phyloP scores from a whole-genome alignment of 352 stramenopile genomes.

The Phytopythium sindhum region DNA sequence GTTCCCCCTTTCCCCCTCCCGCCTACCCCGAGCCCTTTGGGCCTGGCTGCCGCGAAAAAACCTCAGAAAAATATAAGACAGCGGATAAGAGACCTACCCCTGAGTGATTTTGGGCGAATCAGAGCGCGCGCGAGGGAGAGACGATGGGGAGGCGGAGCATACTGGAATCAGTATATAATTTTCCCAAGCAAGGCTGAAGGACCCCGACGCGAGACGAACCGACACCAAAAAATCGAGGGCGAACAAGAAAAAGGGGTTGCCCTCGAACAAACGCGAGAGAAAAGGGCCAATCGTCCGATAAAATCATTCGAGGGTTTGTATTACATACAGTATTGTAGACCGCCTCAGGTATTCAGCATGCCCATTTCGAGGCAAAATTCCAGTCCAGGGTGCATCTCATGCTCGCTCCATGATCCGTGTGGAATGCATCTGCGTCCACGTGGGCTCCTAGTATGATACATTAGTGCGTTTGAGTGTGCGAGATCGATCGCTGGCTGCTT shows the following conservation, averaged over 20 bases:
- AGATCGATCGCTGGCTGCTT: neutral
- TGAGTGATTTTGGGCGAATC: neutral
- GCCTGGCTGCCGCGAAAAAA: neutral
- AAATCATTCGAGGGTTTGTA: neutral
- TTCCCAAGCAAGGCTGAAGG: neutral
- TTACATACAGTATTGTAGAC: no score
- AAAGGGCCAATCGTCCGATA: neutral
- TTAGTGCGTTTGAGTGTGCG: no score
- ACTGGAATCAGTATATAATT: neutral
- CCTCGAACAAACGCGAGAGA: neutral
- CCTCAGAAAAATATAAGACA: neutral
- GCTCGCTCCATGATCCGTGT: no score
- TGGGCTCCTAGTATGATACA: no score
- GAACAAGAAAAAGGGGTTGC: neutral
- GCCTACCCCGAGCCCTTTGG: neutral
- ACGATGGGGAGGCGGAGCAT: neutral
- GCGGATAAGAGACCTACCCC: neutral
- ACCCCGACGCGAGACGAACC: neutral
- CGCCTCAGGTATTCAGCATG: neutral
- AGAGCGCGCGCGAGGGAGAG: neutral
- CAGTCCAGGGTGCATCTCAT: neutral
- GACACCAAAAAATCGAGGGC: constrained; percentile 4
- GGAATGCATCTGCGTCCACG: no score
- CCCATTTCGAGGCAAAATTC: neutral
- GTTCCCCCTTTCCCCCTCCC: neutral